Evolutionary conservation across 1,284 basidiomycete species (phyloP).

Genomic region (Chalciporus sp.): DNA sequence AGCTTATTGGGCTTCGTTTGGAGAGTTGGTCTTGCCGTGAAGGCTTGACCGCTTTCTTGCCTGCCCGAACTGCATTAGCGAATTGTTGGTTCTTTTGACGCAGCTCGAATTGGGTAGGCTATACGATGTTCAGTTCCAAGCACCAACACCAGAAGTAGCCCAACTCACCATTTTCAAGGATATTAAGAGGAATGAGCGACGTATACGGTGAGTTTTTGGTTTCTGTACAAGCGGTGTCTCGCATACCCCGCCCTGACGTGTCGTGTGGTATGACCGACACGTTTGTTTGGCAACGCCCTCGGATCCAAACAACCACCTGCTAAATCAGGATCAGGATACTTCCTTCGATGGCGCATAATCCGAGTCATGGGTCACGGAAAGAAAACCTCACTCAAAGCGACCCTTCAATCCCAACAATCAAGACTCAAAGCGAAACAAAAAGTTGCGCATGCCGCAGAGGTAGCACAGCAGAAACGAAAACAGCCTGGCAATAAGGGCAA

Average conservation of each 20-base stretch:
- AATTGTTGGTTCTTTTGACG: conserved; percentile 78
- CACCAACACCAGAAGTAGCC: background rate
- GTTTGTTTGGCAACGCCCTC: conserved; percentile 37
- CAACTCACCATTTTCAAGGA: conserved; percentile 23
- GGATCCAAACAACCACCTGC: conserved; percentile 38
- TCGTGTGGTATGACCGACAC: conserved; percentile 1
- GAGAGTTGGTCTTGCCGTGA: conserved; percentile 70
- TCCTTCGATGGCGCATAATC: background rate
- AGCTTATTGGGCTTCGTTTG: conserved; percentile 69
- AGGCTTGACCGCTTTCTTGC: conserved; percentile 72
- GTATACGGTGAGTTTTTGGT: background rate
- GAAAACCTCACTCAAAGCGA: conserved; percentile 58
- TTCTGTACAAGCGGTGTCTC: background rate
- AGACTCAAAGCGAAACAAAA: conserved; percentile 62
- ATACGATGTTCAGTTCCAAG: background rate
- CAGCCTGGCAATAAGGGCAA: conserved; percentile 29
- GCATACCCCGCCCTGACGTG: conserved; percentile 22
- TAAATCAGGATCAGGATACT: background rate
- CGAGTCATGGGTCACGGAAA: conserved; percentile 52
- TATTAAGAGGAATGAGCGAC: conserved; percentile 17
- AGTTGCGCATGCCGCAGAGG: conserved; percentile 51
- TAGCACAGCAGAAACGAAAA: conserved; percentile 49
- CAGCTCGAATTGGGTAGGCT: conserved; percentile 78
- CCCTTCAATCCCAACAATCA: conserved; percentile 67
- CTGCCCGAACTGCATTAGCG: conserved; percentile 65